Evolutionary conservation across 2,329 filamentous ascomycete genomes (phyloP).

Genomic region (Phoma sp.): DNA sequence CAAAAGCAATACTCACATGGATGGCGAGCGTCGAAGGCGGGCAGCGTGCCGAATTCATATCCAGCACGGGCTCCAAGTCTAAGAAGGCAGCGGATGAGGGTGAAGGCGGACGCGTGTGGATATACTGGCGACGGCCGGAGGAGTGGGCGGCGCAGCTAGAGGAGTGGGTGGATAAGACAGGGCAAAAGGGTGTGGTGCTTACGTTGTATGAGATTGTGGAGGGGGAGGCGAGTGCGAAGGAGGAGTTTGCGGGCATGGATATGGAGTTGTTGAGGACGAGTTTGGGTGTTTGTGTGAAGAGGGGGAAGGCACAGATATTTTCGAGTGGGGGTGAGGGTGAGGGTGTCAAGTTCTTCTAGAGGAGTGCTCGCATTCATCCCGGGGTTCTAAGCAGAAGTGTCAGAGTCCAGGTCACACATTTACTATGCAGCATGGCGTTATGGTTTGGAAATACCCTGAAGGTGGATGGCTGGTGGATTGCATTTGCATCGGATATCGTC

Average conservation of each 20-base stretch:
- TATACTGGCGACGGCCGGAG: slow-evolving; percentile 86
- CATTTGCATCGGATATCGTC: not conserved
- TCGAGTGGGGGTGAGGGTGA: slow-evolving; percentile 69
- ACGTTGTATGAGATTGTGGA: slow-evolving; percentile 92
- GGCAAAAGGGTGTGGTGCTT: slow-evolving; percentile 85
- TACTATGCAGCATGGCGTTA: slow-evolving; percentile 11
- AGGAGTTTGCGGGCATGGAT: slow-evolving; percentile 89
- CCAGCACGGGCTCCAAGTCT: slow-evolving; percentile 18
- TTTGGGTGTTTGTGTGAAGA: slow-evolving; percentile 82
- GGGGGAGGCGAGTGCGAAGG: slow-evolving; percentile 75
- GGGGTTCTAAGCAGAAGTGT: not conserved
- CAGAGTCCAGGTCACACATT: not conserved
- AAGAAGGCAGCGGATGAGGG: slow-evolving; percentile 34
- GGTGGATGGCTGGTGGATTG: not conserved
- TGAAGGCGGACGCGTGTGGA: slow-evolving; percentile 60
- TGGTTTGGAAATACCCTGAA: slow-evolving; percentile 14
- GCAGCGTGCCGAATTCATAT: slow-evolving; percentile 71
- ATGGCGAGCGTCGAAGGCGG: slow-evolving; percentile 63
- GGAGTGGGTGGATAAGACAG: slow-evolving; percentile 84
- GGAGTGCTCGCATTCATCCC: not conserved
- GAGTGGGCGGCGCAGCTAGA: slow-evolving; percentile 87
- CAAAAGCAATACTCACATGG: slow-evolving; percentile 62
- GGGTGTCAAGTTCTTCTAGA: slow-evolving; percentile 97
- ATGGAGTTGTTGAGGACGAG: slow-evolving; percentile 79
- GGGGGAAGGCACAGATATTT: slow-evolving; percentile 92